These are phyloP conservation scores for Byssothecium circinans DNA, from an alignment of 2,329 filamentous ascomycete genomes.

Conservation along the genomic window DNA sequence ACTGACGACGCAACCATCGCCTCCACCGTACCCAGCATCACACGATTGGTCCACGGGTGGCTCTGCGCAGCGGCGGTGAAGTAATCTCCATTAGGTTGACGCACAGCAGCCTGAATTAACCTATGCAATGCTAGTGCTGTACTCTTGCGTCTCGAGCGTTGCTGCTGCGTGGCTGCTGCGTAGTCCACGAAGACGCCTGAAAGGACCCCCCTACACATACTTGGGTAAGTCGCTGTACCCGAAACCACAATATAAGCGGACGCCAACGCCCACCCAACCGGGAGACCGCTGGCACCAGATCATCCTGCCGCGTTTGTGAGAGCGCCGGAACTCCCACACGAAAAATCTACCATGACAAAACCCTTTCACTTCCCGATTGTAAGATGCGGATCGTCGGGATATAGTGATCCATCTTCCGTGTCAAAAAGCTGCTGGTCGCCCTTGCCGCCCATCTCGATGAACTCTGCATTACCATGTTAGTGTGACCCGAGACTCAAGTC, in stretches of 20 bases:
- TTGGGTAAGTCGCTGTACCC: slow-evolving; percentile 5
- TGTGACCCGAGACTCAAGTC: no score
- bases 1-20: no score
- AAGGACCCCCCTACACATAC: no score
- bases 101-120: no score
- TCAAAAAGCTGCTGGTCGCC: slow-evolving; percentile 79
- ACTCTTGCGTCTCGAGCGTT: not conserved
- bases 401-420: slow-evolving; percentile 56
- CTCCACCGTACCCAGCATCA: slow-evolving; percentile 21
- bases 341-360: slow-evolving; percentile 3
- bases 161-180: not conserved
- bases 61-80: not conserved
- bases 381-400: slow-evolving; percentile 27
- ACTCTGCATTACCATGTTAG: slow-evolving; percentile 55
- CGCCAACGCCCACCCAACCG: not conserved
- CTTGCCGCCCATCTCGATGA: slow-evolving; percentile 81
- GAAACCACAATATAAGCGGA: not conserved
- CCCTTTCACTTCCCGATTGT: slow-evolving; percentile 2
- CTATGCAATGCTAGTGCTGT: no score
- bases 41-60: slow-evolving; percentile 21
- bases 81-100: not conserved
- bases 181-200: no score
- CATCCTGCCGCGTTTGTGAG: slow-evolving; percentile 11
- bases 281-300: not conserved
- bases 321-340: slow-evolving; percentile 18